These are phyloP conservation scores for Glonium stellatum DNA, from an alignment of 495 filamentous ascomycete species.

Conservation along the genomic window DNA sequence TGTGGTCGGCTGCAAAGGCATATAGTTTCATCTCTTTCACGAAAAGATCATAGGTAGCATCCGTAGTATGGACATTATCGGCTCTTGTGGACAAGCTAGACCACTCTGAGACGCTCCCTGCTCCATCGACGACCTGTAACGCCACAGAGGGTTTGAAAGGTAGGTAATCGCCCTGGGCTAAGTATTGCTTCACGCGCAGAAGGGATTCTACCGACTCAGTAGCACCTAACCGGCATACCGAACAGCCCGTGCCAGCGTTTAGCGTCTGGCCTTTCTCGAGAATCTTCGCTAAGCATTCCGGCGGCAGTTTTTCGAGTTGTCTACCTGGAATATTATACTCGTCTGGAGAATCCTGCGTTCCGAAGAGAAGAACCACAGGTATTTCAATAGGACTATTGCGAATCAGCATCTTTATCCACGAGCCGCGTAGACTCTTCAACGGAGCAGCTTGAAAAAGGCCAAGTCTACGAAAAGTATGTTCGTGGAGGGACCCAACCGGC, in stretches of 20 bases:
- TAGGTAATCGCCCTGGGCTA: background rate
- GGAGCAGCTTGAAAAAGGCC: no score
- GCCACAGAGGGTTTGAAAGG: background rate
- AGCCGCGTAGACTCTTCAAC: no score
- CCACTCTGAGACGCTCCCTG: background rate
- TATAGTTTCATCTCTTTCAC: conserved; percentile 3
- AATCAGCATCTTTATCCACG: background rate
- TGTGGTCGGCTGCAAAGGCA: background rate
- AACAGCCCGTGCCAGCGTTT: background rate
- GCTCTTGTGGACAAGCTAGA: background rate
- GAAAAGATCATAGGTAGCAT: background rate
- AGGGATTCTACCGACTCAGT: background rate
- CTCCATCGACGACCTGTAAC: background rate
- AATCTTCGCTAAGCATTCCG: background rate
- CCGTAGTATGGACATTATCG: background rate
- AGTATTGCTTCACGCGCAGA: background rate
- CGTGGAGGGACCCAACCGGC: no score
- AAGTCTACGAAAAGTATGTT: no score
- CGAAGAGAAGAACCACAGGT: background rate
- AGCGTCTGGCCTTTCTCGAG: background rate
- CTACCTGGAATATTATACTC: background rate
- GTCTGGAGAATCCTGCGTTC: background rate
- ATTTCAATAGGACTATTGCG: background rate
- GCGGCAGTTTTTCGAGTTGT: background rate
- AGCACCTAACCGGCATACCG: background rate